A percentile compares a stretch with the other conserved stretches of the same genome.
These are phyloP conservation scores for Pestalotiopsis sp. DNA, from an alignment of 2,329 filamentous ascomycete genomes.

Conservation along the genomic window DNA sequence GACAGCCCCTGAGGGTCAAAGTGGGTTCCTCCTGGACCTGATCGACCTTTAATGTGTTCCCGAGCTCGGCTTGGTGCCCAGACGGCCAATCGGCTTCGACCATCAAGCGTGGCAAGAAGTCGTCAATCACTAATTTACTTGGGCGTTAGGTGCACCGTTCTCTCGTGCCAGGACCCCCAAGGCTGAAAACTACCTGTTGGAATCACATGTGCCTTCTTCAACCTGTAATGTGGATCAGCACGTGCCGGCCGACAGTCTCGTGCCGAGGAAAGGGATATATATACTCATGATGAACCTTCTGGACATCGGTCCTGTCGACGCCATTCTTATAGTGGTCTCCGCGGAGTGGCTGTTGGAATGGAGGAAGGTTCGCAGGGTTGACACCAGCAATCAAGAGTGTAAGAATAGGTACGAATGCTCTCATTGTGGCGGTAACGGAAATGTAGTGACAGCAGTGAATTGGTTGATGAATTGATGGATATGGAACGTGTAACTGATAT, in stretches of 20 bases:
- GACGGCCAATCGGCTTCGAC: slow-evolving; percentile 50
- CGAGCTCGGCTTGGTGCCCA: slow-evolving; percentile 47
- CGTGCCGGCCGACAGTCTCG: not conserved
- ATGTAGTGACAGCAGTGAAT: too few species aligned
- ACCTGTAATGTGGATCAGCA: slow-evolving; percentile 20
- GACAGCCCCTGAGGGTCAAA: slow-evolving; percentile 31
- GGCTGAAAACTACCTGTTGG: slow-evolving; percentile 30
- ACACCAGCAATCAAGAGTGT: too few species aligned
- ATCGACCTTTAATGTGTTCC: slow-evolving; percentile 49
- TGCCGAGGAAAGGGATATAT: too few species aligned
- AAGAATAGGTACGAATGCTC: too few species aligned
- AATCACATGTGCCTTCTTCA: slow-evolving; percentile 33
- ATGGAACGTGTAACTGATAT: too few species aligned
- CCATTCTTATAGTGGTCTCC: too few species aligned
- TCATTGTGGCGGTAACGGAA: too few species aligned
- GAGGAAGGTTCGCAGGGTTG: too few species aligned
- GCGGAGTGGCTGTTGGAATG: too few species aligned
- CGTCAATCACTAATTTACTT: slow-evolving; percentile 54
- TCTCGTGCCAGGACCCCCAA: not conserved
- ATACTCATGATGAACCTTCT: slow-evolving; percentile 6
- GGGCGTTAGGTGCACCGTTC: not conserved
- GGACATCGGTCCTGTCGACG: not conserved
- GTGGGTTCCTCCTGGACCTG: slow-evolving; percentile 36
- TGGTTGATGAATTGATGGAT: too few species aligned
- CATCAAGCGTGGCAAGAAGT: slow-evolving; percentile 57